These are phyloP conservation scores for Babesia bigemina DNA, from an alignment of 169 alveolate genomes.

Conservation along the genomic window DNA sequence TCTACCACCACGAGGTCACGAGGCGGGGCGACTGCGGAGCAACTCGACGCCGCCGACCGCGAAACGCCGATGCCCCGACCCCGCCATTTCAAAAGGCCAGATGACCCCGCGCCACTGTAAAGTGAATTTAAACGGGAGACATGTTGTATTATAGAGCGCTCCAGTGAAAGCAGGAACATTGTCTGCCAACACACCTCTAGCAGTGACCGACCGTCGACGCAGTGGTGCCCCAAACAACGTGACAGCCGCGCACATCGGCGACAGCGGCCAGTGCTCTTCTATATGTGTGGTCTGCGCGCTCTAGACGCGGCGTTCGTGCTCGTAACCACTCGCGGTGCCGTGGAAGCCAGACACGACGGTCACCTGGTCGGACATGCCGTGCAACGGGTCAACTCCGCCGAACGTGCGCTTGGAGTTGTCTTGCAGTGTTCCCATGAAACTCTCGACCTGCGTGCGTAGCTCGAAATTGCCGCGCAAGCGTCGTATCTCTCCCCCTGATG, in stretches of 20 bases:
- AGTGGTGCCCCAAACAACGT: not conserved
- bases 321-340: slow-evolving; percentile 57
- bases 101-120: not conserved
- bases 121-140: not conserved
- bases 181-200: slow-evolving; percentile 2
- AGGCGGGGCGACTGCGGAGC: not conserved
- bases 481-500: slow-evolving; percentile 6
- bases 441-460: slow-evolving; percentile 21
- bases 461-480: slow-evolving; percentile 20
- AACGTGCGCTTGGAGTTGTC: slow-evolving; percentile 49
- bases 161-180: slow-evolving; percentile 34
- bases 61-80: not conserved
- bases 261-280: not conserved
- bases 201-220: not conserved
- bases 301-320: slow-evolving; percentile 29
- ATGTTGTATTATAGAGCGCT: slow-evolving; percentile 10
- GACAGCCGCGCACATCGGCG: no score
- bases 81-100: not conserved
- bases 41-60: not conserved
- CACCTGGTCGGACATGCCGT: slow-evolving; percentile 14
- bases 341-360: slow-evolving; percentile 41
- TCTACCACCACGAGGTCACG: slow-evolving; percentile 33
- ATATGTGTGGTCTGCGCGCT: not conserved
- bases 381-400: slow-evolving; percentile 56
- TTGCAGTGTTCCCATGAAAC: slow-evolving; percentile 16